Conservation (phyloP, 2,329 filamentous ascomycete species). For the Davidsoniella eucalypti region DNA sequence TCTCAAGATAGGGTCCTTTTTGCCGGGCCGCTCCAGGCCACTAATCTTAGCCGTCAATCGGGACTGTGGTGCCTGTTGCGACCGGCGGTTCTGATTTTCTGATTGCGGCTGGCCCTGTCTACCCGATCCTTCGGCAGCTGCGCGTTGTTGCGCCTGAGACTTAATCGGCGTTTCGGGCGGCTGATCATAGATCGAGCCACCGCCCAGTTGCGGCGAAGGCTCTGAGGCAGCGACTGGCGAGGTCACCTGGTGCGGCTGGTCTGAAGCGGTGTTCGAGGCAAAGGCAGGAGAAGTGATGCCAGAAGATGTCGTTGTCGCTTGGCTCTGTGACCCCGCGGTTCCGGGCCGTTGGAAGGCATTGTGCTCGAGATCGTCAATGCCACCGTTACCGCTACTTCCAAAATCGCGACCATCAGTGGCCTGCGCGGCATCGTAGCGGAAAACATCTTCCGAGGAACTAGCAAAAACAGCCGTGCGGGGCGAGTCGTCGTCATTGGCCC, state of each 20-base stretch:
- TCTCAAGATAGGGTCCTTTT: conserved; percentile 85
- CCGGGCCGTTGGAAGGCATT: conserved; percentile 3
- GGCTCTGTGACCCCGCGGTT: background rate
- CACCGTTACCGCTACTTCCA: background rate
- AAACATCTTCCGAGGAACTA: background rate
- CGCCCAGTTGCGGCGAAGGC: background rate
- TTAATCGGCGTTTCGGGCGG: conserved; percentile 15
- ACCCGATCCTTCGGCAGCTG: conserved; percentile 12
- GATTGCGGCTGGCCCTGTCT: conserved; percentile 6
- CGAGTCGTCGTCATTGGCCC: conserved; percentile 36
- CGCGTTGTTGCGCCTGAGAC: conserved; percentile 16
- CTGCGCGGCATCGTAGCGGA: conserved; percentile 1
- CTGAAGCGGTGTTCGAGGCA: background rate
- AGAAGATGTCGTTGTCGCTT: background rate
- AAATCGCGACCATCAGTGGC: background rate
- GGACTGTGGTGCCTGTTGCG: conserved; percentile 25
- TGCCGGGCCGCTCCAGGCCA: conserved; percentile 76
- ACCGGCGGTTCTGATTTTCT: conserved; percentile 2
- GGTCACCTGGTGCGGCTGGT: background rate
- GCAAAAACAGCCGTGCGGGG: conserved; percentile 11
- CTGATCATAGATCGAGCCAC: background rate
- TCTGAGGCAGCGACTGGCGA: background rate
- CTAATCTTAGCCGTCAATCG: conserved; percentile 92
- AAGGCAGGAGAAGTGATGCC: background rate
- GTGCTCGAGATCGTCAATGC: conserved; percentile 4